A percentile compares a stretch with the other conserved stretches of the same genome.
These are phyloP conservation scores for Panus rudis DNA, from an alignment of 768 basidiomycete genomes.

Conservation along the genomic window DNA sequence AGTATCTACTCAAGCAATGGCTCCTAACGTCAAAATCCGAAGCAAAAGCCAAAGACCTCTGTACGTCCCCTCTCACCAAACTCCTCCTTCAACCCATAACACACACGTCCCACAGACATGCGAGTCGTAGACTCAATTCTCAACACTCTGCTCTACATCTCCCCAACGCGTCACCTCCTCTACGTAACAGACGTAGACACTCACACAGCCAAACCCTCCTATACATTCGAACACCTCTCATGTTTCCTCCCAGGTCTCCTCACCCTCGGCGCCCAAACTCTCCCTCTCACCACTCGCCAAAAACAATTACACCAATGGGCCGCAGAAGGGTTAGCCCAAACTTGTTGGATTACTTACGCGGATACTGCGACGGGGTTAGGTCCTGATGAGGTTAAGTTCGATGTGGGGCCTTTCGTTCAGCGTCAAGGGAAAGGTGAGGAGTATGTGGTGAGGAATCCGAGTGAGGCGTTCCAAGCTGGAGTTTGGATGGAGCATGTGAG, in stretches of 20 bases:
- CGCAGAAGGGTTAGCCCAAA: slow-evolving; percentile 67
- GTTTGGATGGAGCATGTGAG: slow-evolving; percentile 37
- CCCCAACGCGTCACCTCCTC: slow-evolving; percentile 56
- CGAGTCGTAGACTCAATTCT: slow-evolving; percentile 56
- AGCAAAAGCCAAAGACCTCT: slow-evolving; percentile 55
- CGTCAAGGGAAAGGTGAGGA: slow-evolving; percentile 4
- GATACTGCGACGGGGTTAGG: slow-evolving; percentile 66
- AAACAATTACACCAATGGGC: slow-evolving; percentile 65
- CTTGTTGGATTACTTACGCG: slow-evolving; percentile 66
- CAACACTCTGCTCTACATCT: slow-evolving; percentile 57
- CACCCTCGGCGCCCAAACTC: slow-evolving; percentile 60
- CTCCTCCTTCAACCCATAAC: background rate
- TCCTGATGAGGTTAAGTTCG: slow-evolving; percentile 46
- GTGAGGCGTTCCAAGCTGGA: slow-evolving; percentile 35
- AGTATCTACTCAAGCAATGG: slow-evolving; percentile 74
- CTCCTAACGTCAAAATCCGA: slow-evolving; percentile 62
- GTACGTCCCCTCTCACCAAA: slow-evolving; percentile 33
- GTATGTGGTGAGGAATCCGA: slow-evolving; percentile 5
- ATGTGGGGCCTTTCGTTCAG: slow-evolving; percentile 2
- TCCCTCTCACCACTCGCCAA: slow-evolving; percentile 32
- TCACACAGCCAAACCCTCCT: slow-evolving; percentile 22
- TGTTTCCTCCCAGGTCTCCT: slow-evolving; percentile 77
- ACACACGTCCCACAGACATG: slow-evolving; percentile 38
- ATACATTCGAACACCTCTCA: slow-evolving; percentile 70
- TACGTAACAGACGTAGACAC: slow-evolving; percentile 57